These are phyloP conservation scores for Lecanicillium sp. DNA, from an alignment of 2,329 filamentous ascomycete genomes.

Conservation along the genomic window DNA sequence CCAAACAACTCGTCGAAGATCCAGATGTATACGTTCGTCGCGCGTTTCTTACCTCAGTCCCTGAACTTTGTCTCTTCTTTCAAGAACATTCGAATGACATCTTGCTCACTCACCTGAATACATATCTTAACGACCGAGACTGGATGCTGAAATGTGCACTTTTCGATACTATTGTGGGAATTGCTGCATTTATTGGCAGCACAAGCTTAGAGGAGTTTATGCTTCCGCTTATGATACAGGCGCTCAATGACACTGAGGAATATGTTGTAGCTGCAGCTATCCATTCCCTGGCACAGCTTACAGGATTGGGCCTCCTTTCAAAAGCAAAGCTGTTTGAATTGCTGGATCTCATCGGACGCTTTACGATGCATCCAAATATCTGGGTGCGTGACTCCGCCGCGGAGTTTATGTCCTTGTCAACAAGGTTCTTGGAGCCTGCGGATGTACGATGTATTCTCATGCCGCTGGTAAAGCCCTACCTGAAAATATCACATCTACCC, in stretches of 20 bases:
- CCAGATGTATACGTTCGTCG: slow-evolving; percentile 75
- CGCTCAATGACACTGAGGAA: slow-evolving; percentile 85
- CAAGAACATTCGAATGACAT: slow-evolving; percentile 90
- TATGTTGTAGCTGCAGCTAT: slow-evolving; percentile 88
- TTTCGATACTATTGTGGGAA: slow-evolving; percentile 89
- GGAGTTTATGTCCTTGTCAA: slow-evolving; percentile 71
- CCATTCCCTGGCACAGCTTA: slow-evolving; percentile 80
- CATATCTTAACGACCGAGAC: slow-evolving; percentile 90
- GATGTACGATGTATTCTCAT: slow-evolving; percentile 77
- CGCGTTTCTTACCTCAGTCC: slow-evolving; percentile 85
- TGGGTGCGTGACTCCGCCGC: slow-evolving; percentile 91
- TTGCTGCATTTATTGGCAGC: slow-evolving; percentile 83
- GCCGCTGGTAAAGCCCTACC: slow-evolving; percentile 71
- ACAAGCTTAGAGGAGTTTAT: slow-evolving; percentile 92
- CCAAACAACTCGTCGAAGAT: slow-evolving; percentile 84
- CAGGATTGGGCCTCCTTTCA: slow-evolving; percentile 79
- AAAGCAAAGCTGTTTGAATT: slow-evolving; percentile 80
- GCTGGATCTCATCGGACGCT: slow-evolving; percentile 72
- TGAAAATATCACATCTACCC: slow-evolving; percentile 62
- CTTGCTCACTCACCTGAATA: slow-evolving; percentile 92
- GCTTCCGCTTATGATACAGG: slow-evolving; percentile 89
- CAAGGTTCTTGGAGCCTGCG: slow-evolving; percentile 66
- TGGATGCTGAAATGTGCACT: slow-evolving; percentile 97
- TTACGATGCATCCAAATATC: slow-evolving; percentile 86
- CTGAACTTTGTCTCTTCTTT: slow-evolving; percentile 90